A percentile compares a stretch with the other conserved stretches of the same genome.
These are phyloP conservation scores for Schrenkiella parvula DNA, from an alignment of 345 rosid species.

Conservation along the genomic window DNA sequence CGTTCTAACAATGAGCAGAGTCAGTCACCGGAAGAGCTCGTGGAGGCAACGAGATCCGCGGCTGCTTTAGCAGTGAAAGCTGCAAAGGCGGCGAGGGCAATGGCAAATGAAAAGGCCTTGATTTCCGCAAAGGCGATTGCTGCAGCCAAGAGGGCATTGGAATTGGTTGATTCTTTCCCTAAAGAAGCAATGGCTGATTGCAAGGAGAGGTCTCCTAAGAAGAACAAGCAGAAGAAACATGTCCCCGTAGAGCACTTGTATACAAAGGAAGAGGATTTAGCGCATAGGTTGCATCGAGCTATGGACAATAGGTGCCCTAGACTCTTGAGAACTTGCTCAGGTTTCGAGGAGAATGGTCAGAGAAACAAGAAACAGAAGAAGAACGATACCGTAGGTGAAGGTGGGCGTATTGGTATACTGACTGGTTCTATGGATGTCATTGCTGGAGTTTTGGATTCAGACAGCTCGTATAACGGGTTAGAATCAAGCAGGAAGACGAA, in stretches of 20 bases:
- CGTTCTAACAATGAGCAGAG: slow-evolving; percentile 33
- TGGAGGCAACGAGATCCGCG: slow-evolving; percentile 59
- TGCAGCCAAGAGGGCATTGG: slow-evolving; percentile 78
- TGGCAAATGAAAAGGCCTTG: slow-evolving; percentile 79
- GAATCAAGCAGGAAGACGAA: slow-evolving; percentile 28
- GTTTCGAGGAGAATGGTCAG: slow-evolving; percentile 22
- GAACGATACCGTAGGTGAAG: slow-evolving; percentile 11
- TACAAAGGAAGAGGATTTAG: slow-evolving; percentile 68
- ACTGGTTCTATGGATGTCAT: slow-evolving; percentile 14
- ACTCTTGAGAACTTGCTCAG: slow-evolving; percentile 49
- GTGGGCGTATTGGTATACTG: slow-evolving; percentile 3
- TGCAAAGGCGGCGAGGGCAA: slow-evolving; percentile 67
- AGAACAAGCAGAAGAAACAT: slow-evolving; percentile 88
- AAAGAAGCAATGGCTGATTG: slow-evolving; percentile 19
- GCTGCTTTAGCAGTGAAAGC: slow-evolving; percentile 58
- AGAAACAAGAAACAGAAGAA: slow-evolving; percentile 48
- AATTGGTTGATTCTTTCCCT: slow-evolving; percentile 59
- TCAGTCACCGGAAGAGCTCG: slow-evolving; percentile 65
- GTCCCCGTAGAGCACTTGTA: slow-evolving; percentile 83
- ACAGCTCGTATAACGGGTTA: slow-evolving; percentile 40
- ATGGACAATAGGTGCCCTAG: slow-evolving; percentile 59
- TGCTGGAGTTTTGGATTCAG: slow-evolving; percentile 52
- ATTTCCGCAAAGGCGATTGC: slow-evolving; percentile 69
- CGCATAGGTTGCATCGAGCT: slow-evolving; percentile 61
- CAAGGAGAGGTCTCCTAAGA: slow-evolving; percentile 31